Evolutionary conservation across 2,329 filamentous ascomycete species (phyloP).

Genomic region (Fusarium pseudocircinatum): DNA sequence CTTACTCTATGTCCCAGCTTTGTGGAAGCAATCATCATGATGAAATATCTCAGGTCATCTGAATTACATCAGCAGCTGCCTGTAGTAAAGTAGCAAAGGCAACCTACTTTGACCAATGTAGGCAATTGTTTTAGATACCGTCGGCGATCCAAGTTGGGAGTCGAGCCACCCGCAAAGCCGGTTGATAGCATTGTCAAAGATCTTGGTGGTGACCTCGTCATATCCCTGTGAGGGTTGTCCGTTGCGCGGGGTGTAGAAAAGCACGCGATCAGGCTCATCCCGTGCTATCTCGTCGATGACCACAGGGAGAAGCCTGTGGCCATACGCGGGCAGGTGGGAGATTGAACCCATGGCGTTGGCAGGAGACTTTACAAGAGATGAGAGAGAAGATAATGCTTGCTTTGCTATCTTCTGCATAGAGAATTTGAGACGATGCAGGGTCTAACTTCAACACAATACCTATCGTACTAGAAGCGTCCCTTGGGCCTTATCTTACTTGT

Average conservation of each 20-base stretch:
- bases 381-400: not conserved
- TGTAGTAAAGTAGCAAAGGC: fast-evolving
- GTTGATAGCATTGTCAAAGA: not conserved
- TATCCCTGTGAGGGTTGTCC: not conserved
- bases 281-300: not conserved
- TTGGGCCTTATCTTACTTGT: not conserved
- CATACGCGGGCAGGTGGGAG: not conserved
- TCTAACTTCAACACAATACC: not conserved
- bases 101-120: not conserved
- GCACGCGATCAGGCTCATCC: not conserved
- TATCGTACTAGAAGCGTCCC: fast-evolving
- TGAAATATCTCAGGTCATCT: not conserved
- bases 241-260: not conserved
- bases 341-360: not conserved
- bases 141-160: not conserved
- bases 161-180: not conserved
- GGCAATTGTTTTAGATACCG: not conserved
- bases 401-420: not conserved
- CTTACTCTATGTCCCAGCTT: not conserved
- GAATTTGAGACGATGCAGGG: no score
- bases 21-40: not conserved
- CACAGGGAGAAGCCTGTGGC: not conserved
- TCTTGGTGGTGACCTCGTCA: not conserved
- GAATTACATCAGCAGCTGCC: not conserved
- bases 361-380: not conserved